Evolutionary conservation across 306 rosid genomes (phyloP).

Genomic region (Boehmeria nivea): DNA sequence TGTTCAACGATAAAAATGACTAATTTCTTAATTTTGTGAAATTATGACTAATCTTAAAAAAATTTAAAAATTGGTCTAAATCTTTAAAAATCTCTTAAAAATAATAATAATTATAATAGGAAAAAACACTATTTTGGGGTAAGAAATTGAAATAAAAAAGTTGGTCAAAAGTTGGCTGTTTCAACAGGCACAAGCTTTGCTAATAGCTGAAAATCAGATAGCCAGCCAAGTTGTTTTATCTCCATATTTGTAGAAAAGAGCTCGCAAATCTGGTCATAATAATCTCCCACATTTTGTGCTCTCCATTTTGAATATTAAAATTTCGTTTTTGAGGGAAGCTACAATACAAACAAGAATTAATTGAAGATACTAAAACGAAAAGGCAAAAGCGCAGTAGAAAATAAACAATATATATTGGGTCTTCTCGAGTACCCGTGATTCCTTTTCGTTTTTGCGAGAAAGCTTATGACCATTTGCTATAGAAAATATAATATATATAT

Average conservation of each 20-base stretch:
- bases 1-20: too few species aligned
- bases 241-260: background rate
- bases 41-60: too few species aligned
- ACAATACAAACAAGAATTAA: background rate
- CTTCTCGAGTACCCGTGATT: slow-evolving; percentile 42
- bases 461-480: slow-evolving; percentile 20
- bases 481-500: background rate
- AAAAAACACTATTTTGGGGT: background rate
- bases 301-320: too few species aligned
- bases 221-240: background rate
- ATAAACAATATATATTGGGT: slow-evolving; percentile 27
- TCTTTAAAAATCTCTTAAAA: too few species aligned
- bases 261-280: background rate
- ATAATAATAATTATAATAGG: background rate
- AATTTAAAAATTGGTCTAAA: too few species aligned
- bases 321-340: too few species aligned
- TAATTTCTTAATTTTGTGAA: too few species aligned
- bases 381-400: slow-evolving; percentile 11
- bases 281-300: slow-evolving; percentile 11
- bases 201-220: slow-evolving; percentile 3
- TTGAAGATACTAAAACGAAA: background rate
- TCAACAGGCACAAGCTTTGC: background rate
- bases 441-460: slow-evolving; percentile 30
- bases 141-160: background rate
- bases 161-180: slow-evolving; percentile 7